Evolutionary conservation across 2,329 filamentous ascomycete species (phyloP).

Genomic region (Cladosporium sp.): DNA sequence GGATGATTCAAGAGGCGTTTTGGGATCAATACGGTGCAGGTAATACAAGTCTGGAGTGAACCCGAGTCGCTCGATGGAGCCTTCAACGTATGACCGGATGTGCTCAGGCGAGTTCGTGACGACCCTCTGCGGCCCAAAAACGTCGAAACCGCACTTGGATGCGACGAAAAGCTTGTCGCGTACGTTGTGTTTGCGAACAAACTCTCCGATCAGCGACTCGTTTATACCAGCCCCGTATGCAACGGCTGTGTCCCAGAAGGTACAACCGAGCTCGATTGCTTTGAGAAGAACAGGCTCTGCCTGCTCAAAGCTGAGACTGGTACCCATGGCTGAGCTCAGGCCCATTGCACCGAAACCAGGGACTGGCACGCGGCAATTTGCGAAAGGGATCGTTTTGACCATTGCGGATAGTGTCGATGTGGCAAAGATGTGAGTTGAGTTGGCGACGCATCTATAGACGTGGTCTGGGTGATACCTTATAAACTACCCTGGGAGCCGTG

Average conservation of each 20-base stretch:
- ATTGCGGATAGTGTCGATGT: no score
- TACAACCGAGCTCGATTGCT: slow-evolving; percentile 34
- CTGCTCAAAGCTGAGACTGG: slow-evolving; percentile 39
- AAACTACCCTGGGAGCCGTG: no score
- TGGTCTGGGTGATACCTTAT: no score
- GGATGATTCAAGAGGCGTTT: slow-evolving; percentile 45
- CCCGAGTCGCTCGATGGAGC: slow-evolving; percentile 45
- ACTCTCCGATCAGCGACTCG: slow-evolving; percentile 47
- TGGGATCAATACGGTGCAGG: slow-evolving; percentile 36
- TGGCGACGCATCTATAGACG: no score
- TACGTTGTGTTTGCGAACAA: slow-evolving; percentile 45
- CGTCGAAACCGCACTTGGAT: slow-evolving; percentile 44
- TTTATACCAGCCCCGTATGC: slow-evolving; percentile 44
- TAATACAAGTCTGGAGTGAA: slow-evolving; percentile 43
- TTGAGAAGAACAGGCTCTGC: slow-evolving; percentile 48
- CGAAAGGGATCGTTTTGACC: neutral
- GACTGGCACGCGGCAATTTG: neutral
- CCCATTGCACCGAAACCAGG: slow-evolving; percentile 51
- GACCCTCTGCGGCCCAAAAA: slow-evolving; percentile 25
- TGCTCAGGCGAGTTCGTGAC: slow-evolving; percentile 44
- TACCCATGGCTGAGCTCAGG: slow-evolving; percentile 41
- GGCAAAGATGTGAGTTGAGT: no score
- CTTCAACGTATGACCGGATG: slow-evolving; percentile 46
- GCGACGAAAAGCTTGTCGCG: slow-evolving; percentile 48
- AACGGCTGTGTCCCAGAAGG: slow-evolving; percentile 30